Base-by-base conservation (phyloP, 768 basidiomycete genomes). In the Paxillus ammoniavirescens region DNA sequence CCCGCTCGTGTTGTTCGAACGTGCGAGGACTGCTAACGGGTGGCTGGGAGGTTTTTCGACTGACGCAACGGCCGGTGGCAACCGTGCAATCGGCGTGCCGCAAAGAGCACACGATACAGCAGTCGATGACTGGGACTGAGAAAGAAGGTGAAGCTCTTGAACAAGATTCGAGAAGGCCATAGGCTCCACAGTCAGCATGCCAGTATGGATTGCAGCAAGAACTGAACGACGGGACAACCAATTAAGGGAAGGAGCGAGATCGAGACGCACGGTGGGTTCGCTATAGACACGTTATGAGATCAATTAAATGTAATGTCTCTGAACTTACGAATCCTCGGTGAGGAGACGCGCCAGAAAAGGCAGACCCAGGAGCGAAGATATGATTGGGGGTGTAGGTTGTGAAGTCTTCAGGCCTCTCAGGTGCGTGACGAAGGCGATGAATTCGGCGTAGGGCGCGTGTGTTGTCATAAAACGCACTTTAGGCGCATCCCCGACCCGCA, bases 221-320 rank as follows among this genome's bases (percentile, higher is more conserved):
- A 98, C 88, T 4, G 86, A 85, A 28, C 93, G 84, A 26, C 94
- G 82, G 14, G 89, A 88, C n/a, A 98, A 77, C 91, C 92, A 98
- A 63, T 91, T 94, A 33, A 99, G 75, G 12, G 93, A 91, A 0
- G 95, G 92, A 0, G 97, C 94, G n/a, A 91, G 75, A 65, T 98
- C 97, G 15, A 99, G 80, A 8, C 97, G 86, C 30, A 97, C 75
- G 0, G 94, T 92, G 0, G 96, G 92, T 61, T 99, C 96, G 21
- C 94, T 67, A 54, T 26, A 49, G 37, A 2, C n/a, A 42, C 40
- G 43, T 21, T 14, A 35, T 59, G 52, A 66, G 50, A 56, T 44
- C 45, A 53, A 23, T n/a, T 15, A n/a, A 35, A 42, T 30, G 48
- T n/a, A 50, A n/a, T 14, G 10, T 40, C 9, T 9, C n/a, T 37